A percentile compares a stretch with the other conserved stretches of the same genome.
These are phyloP conservation scores for Pseudogymnoascus sp. DNA, from an alignment of 2,329 filamentous ascomycete species.

Conservation along the genomic window DNA sequence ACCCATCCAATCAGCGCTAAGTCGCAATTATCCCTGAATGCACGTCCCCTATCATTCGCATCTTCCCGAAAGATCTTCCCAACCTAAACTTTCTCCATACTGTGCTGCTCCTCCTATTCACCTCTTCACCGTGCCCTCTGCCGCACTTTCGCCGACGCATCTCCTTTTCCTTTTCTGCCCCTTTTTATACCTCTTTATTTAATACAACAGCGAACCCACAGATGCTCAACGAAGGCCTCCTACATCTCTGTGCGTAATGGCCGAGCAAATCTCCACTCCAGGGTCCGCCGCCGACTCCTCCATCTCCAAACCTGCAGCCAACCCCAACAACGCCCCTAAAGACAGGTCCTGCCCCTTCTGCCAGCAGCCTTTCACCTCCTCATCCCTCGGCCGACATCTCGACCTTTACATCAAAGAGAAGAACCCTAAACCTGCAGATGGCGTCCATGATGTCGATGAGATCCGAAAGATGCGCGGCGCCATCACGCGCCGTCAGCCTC, in stretches of 20 bases:
- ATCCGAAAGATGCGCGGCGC: conserved; percentile 74
- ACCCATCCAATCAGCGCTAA: neutral
- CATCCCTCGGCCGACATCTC: conserved; percentile 83
- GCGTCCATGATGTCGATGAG: conserved; percentile 81
- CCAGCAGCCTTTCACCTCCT: conserved; percentile 82
- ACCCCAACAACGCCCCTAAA: conserved; percentile 41
- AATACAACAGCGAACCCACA: neutral
- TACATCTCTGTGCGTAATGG: conserved; percentile 18
- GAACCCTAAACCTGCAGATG: conserved; percentile 81
- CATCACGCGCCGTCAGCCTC: conserved; percentile 79
- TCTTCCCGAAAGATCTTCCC: conserved; percentile 9
- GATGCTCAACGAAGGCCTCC: conserved; percentile 1
- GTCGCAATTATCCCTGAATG: conserved; percentile 6
- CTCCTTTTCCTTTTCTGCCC: neutral
- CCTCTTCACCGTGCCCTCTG: conserved; percentile 2
- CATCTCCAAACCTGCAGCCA: conserved; percentile 6
- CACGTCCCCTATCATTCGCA: conserved; percentile 10
- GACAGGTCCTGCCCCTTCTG: conserved; percentile 88
- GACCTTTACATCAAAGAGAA: conserved; percentile 91
- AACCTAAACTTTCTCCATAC: conserved; percentile 6
- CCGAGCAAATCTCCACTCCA: conserved; percentile 27
- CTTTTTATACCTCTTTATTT: neutral
- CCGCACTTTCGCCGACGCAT: neutral
- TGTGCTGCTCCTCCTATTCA: neutral
- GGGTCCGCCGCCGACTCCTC: conserved; percentile 27